Evolutionary conservation across 495 filamentous ascomycete genomes (phyloP).

Genomic region (Neurospora sublineolata): DNA sequence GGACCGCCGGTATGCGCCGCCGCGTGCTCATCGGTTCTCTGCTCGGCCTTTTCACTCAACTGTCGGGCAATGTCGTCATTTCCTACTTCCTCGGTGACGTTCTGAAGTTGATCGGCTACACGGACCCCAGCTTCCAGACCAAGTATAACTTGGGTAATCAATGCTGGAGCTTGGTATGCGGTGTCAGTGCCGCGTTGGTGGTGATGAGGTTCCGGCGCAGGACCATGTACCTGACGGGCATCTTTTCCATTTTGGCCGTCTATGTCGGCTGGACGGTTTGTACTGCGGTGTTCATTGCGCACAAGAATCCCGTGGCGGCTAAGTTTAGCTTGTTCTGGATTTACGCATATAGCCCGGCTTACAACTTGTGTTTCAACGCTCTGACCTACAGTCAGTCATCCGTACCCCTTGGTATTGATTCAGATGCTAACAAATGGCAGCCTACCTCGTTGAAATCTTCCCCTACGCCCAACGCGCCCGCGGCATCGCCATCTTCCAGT

Average conservation of each 20-base stretch:
- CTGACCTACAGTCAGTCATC: conserved; percentile 47
- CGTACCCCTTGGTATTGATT: background rate
- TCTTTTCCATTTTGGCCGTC: conserved; percentile 40
- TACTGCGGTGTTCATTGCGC: conserved; percentile 32
- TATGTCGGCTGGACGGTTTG: conserved; percentile 52
- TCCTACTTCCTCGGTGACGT: conserved; percentile 46
- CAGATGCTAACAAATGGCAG: conserved; percentile 12
- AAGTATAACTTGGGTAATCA: conserved; percentile 48
- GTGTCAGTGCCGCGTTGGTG: conserved; percentile 41
- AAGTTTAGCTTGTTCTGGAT: conserved; percentile 48
- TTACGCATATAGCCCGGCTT: conserved; percentile 51
- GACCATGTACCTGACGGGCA: conserved; percentile 50
- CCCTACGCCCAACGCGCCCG: conserved; percentile 49
- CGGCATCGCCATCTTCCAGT: conserved; percentile 54
- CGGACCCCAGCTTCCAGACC: conserved; percentile 38
- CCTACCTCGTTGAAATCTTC: conserved; percentile 55
- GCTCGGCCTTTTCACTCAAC: conserved; percentile 51
- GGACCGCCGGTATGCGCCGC: conserved; percentile 41
- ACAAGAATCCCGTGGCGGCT: conserved; percentile 23
- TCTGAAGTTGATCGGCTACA: conserved; percentile 41
- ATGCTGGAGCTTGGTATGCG: conserved; percentile 46
- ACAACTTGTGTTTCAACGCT: conserved; percentile 57
- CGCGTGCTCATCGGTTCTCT: conserved; percentile 46
- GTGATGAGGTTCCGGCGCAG: conserved; percentile 45
- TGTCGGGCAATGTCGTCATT: conserved; percentile 53